Base-by-base conservation (phyloP, 1,139 yeast genomes). In the Hansenula sp. region DNA sequence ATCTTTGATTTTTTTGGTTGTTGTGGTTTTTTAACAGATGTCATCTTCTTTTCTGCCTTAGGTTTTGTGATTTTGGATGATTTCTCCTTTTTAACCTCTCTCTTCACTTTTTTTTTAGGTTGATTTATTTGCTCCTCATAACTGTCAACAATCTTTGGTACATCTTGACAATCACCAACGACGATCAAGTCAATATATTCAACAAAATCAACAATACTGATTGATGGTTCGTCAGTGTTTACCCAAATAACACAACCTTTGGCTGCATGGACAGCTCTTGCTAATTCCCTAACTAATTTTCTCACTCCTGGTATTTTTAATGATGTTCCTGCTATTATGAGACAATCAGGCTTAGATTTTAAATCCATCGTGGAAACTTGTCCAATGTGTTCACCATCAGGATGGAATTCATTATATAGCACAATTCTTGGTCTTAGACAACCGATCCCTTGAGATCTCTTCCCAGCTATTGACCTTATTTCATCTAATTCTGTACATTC, bases 291-390 rank as follows among this genome's bases (percentile, higher is more conserved):
- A 13, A 86, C 92, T 45, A 88, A 64, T 50, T 84, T 73, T 57
- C 82, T 75, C 12, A 88, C 95, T 0, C 96, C 96, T 14, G 94
- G 96, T 16, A 88, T 92, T 56, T 83, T 82, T 41, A 88, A 65
- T 2, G 95, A 82, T 0, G 96, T 88, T 2, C 96, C 96, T 60
- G 85, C 90, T 34, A 88, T 85, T 18, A 88, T 67, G 40, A 88
- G 65, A 53, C 89, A 78, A 57, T 88, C 96, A 0, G 94, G 90
- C 46, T 69, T 75, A 36, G 76, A 63, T 50, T 71, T 72, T 39
- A 86, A 60, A 60, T 88, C 96, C 7, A 71, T 64, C 45, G 75
- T 80, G 6, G 89, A 73, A 2, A 90, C 82, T 42, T 77, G 75
- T 2, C 95, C 89, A 39, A 88, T 77, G 6, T 81, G 73, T 46